Percentiles rank a stretch among this genome's conserved stretches.
Conservation (phyloP, 108 stramenopile genomes). For the Cyclotella baltica region DNA sequence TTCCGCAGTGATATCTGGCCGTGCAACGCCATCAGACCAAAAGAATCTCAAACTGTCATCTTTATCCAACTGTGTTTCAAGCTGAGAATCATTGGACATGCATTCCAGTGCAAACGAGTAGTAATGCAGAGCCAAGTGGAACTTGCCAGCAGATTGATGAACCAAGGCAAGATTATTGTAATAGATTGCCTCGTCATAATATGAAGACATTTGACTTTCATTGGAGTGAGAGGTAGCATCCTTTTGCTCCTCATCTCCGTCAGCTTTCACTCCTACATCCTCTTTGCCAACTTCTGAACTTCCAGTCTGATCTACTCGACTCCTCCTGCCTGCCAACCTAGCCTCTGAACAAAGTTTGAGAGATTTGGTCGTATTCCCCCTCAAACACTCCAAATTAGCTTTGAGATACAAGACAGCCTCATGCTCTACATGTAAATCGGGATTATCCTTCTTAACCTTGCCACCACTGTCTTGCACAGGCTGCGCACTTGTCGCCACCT, state of each 20-base stretch:
- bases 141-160: conserved; percentile 73
- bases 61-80: neutral
- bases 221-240: neutral
- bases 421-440: conserved; percentile 46
- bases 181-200: conserved; percentile 71
- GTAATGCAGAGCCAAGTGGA: conserved; percentile 75
- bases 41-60: conserved; percentile 25
- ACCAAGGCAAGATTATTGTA: conserved; percentile 81
- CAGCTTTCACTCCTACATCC: neutral
- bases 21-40: conserved; percentile 68
- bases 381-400: conserved; percentile 82
- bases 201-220: conserved; percentile 26
- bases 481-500: too few species aligned
- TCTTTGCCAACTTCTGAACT: conserved; percentile 2
- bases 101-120: conserved; percentile 65
- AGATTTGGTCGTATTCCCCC: conserved; percentile 81
- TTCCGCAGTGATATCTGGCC: conserved; percentile 56
- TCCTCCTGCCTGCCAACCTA: conserved; percentile 39
- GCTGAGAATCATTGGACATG: conserved; percentile 13
- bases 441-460: conserved; percentile 24
- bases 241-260: neutral
- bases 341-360: conserved; percentile 82
- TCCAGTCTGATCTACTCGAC: neutral
- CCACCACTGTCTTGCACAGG: neutral
- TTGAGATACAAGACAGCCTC: conserved; percentile 79